Evolutionary conservation across 1,139 yeast genomes (phyloP), one percentile per base, ranked within the genome.

Genomic region (Saccharomyces hybrid): DNA sequence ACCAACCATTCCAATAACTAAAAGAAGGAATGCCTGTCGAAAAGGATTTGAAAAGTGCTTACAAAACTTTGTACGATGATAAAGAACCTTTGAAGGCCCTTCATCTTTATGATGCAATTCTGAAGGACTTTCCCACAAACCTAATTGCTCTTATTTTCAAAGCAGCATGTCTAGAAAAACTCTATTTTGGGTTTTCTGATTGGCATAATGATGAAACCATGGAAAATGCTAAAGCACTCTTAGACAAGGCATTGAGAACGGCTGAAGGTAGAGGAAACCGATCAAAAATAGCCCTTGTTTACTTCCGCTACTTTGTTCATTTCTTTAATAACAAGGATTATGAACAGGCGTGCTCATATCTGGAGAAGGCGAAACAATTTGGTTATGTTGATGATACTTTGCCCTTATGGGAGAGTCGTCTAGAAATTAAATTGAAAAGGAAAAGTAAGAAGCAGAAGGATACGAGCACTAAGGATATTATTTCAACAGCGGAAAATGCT

Each of bases 221-320:
- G 78, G 78, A 34, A 70, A 73, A 42, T 83, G 93, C 50, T 69
- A 47, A 80, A 53, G 71, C 72, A 2, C 83, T 80, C 58, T 75
- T 88, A 21, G 75, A 79, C 8, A 67, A 70, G 27, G 93, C 95
- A 0, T 75, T 82, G 44, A 67, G 71, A 1, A 64, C 80, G 29
- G 90, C 95, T 0, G 70, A 72, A 44, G 71, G 69, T 4, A 70
- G 80, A 49, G 84, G 84, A 0, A 79, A 75, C 53, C 72, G 83
- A 56, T 72, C 73, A 3, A 78, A 78, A n/a, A 74, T 84, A 46
- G 86, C 82, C 0, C 72, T 76, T 31, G 81, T 85, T 27, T 79
- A 84, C 62, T 81, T 83, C 64, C 75, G 88, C 47, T 72, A 84
- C 54, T 88, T 82, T 8, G 70, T 83, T 56, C 71, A 79, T 24